Evolutionary conservation across 148 eudicot genomes (phyloP).

Genomic region (Silene uniflora): DNA sequence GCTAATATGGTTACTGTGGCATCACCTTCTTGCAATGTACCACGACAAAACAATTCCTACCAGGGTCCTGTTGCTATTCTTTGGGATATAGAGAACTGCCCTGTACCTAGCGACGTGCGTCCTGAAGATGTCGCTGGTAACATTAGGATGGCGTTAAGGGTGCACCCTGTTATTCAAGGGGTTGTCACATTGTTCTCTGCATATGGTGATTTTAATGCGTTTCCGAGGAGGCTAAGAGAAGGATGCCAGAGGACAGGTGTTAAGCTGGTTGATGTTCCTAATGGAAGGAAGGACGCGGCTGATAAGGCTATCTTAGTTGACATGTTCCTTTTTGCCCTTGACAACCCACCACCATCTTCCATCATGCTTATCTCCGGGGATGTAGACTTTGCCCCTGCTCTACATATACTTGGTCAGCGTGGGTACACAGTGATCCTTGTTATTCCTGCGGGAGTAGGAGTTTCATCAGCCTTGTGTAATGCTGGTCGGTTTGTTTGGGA

Average conservation of each 20-base stretch:
- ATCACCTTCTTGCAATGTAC: slow-evolving; percentile 33
- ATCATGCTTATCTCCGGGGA: slow-evolving; percentile 96
- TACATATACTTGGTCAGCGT: slow-evolving; percentile 92
- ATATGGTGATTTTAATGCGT: slow-evolving; percentile 87
- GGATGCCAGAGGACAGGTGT: slow-evolving; percentile 98
- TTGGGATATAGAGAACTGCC: slow-evolving; percentile 99
- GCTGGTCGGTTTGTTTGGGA: slow-evolving; percentile 98
- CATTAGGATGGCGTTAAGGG: slow-evolving; percentile 84
- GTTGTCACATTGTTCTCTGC: slow-evolving; percentile 84
- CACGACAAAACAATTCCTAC: slow-evolving; percentile 24
- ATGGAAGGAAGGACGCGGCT: slow-evolving; percentile 96
- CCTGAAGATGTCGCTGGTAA: slow-evolving; percentile 93
- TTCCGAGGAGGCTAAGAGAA: slow-evolving; percentile 88
- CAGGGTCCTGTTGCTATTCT: slow-evolving; percentile 82
- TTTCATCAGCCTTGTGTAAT: slow-evolving; percentile 87
- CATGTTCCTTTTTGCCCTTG: slow-evolving; percentile 97
- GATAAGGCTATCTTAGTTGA: slow-evolving; percentile 98
- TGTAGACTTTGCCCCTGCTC: slow-evolving; percentile 95
- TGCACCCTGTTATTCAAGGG: slow-evolving; percentile 80
- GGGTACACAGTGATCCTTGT: slow-evolving; percentile 89
- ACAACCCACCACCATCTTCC: slow-evolving; percentile 86
- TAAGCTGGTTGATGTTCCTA: slow-evolving; percentile 88
- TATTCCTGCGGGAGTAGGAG: slow-evolving; percentile 73
- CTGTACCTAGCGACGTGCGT: slow-evolving; percentile 87
- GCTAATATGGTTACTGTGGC: slow-evolving; percentile 23